Conservation (phyloP, 257 asterid genomes). For the Lithospermum erythrorhizon region DNA sequence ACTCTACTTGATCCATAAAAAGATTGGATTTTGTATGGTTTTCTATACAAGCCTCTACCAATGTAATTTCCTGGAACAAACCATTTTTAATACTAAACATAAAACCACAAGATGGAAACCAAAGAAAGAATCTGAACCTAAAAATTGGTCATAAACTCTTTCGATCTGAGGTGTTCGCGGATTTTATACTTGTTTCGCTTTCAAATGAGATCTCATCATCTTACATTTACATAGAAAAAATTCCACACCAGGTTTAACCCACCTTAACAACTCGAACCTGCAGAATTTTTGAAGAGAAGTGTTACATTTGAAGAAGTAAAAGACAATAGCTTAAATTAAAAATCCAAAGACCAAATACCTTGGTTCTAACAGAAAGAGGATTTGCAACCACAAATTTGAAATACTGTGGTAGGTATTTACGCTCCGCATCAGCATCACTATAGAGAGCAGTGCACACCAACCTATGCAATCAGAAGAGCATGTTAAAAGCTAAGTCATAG, state of each 20-base stretch:
- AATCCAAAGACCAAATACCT: slow-evolving; percentile 34
- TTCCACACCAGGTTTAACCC: slow-evolving; percentile 24
- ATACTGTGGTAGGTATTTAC: slow-evolving; percentile 97
- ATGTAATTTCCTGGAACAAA: slow-evolving; percentile 67
- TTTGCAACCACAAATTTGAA: slow-evolving; percentile 90
- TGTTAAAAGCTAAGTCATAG: neutral
- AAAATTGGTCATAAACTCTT: neutral
- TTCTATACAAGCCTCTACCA: slow-evolving; percentile 93
- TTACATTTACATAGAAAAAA: slow-evolving; percentile 26
- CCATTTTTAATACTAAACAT: slow-evolving; percentile 4
- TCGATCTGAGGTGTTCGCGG: neutral
- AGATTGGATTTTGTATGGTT: slow-evolving; percentile 93
- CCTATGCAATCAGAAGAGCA: slow-evolving; percentile 24
- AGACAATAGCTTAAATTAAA: neutral
- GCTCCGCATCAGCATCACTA: slow-evolving; percentile 73
- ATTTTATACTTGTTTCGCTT: neutral
- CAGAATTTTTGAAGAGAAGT: slow-evolving; percentile 16
- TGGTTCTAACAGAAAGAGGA: slow-evolving; percentile 95
- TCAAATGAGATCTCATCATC: slow-evolving; percentile 2
- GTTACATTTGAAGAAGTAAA: neutral
- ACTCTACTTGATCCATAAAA: slow-evolving; percentile 97
- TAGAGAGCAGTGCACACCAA: slow-evolving; percentile 97
- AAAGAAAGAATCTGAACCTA: neutral
- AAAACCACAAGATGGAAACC: slow-evolving; percentile 13
- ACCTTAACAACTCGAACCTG: slow-evolving; percentile 98